Base-by-base conservation (phyloP, 164 flowering plant species). In the Akebia trifoliata region DNA sequence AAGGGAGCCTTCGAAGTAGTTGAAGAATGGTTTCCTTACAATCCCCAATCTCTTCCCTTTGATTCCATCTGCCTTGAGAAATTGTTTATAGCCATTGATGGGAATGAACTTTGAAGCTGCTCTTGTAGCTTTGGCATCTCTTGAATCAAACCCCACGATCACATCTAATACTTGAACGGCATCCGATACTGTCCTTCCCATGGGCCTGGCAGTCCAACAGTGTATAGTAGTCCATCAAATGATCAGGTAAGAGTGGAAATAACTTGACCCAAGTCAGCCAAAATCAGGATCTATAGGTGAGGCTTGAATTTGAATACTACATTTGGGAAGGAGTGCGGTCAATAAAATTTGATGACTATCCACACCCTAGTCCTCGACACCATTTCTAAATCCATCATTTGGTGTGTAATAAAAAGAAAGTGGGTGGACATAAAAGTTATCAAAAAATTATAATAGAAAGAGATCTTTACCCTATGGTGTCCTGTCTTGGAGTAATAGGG, bases 391-490 rank as follows among this genome's bases (percentile, higher is more conserved):
- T n/a, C n/a, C n/a, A n/a, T n/a, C n/a, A n/a, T n/a, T n/a, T n/a
- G n/a, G n/a, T n/a, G n/a, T n/a, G n/a, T n/a, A n/a, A n/a, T n/a
- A n/a, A n/a, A n/a, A n/a, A n/a, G n/a, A n/a, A n/a, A n/a, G n/a
- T n/a, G n/a, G n/a, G n/a, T n/a, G n/a, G n/a, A n/a, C n/a, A n/a
- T n/a, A n/a, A n/a, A n/a, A n/a, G n/a, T n/a, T n/a, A n/a, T n/a
- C n/a, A n/a, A n/a, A n/a, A n/a, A n/a, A n/a, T n/a, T n/a, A n/a
- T n/a, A n/a, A n/a, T n/a, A n/a, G n/a, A n/a, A n/a, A n/a, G n/a
- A n/a, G n/a, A n/a, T n/a, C n/a, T n/a, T n/a, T n/a, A 83, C 93
- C 93, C 89, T 28, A 86, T 49, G 4, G 81, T 72, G 57, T 86
- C 89, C 56, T 78, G 82, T 26, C 84, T 56, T 0, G 80, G 81